Conservation (phyloP, 768 basidiomycete species). For the Nevesoporus exiguus region DNA sequence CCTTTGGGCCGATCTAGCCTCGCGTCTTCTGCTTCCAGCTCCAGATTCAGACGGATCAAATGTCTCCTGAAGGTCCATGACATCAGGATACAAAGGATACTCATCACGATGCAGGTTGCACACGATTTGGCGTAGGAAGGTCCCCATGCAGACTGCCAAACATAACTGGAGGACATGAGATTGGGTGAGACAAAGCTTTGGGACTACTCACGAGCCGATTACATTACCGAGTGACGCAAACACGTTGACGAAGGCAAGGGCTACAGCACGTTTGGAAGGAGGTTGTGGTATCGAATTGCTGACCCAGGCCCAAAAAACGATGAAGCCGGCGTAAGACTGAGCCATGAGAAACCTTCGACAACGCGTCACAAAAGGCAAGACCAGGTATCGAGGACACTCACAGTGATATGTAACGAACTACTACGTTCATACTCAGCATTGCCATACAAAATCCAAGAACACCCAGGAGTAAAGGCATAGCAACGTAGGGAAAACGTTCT, state of each 20-base stretch:
- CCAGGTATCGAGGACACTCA: conserved; percentile 28
- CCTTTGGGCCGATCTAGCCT: conserved; percentile 34
- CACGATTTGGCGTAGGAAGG: conserved; percentile 69
- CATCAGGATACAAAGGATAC: conserved; percentile 47
- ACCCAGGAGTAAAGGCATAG: conserved; percentile 50
- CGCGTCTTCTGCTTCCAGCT: conserved; percentile 38
- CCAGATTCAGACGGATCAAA: conserved; percentile 39
- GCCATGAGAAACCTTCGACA: conserved; percentile 70
- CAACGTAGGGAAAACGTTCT: conserved; percentile 72
- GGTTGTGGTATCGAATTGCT: conserved; percentile 68
- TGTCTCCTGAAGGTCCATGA: conserved; percentile 48
- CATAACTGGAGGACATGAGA: conserved; percentile 41
- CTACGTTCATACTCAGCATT: conserved; percentile 57
- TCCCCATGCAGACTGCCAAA: conserved; percentile 69
- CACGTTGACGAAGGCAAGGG: conserved; percentile 77
- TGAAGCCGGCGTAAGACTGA: conserved; percentile 68
- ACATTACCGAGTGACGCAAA: conserved; percentile 84
- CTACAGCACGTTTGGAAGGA: conserved; percentile 85
- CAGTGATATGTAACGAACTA: conserved; percentile 64
- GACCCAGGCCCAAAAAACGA: conserved; percentile 56
- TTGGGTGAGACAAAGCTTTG: background rate
- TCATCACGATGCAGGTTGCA: conserved; percentile 65
- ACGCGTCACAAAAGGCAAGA: background rate
- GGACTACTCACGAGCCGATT: conserved; percentile 63
- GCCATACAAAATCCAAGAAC: conserved; percentile 68